These are phyloP conservation scores for Morella rubra DNA, from an alignment of 306 rosid genomes.

Conservation along the genomic window DNA sequence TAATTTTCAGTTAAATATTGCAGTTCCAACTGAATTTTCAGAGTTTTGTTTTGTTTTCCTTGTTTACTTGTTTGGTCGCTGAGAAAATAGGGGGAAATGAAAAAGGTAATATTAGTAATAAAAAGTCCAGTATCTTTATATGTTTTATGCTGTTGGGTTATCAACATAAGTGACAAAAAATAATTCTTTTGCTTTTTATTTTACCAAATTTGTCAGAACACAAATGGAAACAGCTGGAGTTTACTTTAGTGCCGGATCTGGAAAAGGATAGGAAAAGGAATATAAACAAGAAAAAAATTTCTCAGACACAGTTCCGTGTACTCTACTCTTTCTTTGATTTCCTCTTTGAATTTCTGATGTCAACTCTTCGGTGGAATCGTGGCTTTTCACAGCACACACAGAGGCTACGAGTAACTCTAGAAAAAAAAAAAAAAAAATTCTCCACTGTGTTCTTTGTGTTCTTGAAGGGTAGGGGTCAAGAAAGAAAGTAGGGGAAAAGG, in stretches of 20 bases:
- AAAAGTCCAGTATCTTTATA: not conserved
- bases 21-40: not conserved
- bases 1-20: not conserved
- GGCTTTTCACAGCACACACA: conserved; percentile 49
- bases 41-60: not conserved
- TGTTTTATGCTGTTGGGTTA: conserved; percentile 9
- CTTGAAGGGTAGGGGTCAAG: not conserved
- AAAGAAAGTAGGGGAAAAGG: conserved; percentile 22
- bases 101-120: conserved; percentile 3
- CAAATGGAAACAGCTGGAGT: conserved; percentile 47
- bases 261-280: conserved; percentile 34
- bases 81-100: conserved; percentile 7
- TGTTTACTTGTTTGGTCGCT: conserved; percentile 20
- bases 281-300: conserved; percentile 35
- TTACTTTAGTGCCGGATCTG: conserved; percentile 63
- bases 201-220: conserved; percentile 24
- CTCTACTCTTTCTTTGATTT: conserved; percentile 43
- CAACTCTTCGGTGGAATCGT: conserved; percentile 38
- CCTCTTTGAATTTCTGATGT: conserved; percentile 24
- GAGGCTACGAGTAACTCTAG: conserved; percentile 18
- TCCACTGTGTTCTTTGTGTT: conserved; percentile 27
- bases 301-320: conserved; percentile 56
- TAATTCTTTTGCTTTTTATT: conserved; percentile 8
- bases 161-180: not conserved
- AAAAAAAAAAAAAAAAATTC: conserved; percentile 22